These are phyloP conservation scores for Paramecium sonneborni DNA, from an alignment of 73 alveolate species.

Conservation along the genomic window DNA sequence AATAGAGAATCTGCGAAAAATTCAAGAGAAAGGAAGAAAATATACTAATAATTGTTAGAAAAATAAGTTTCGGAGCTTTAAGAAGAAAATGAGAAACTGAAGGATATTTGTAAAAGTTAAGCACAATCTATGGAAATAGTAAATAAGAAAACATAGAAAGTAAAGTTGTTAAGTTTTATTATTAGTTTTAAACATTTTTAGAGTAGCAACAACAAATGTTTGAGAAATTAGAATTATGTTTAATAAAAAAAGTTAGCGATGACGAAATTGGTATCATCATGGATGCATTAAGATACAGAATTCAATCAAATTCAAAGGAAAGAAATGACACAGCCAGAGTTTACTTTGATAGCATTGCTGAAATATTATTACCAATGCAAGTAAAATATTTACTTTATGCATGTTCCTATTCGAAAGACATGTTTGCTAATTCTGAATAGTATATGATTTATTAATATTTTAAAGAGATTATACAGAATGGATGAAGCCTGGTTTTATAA, in stretches of 20 bases:
- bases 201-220: not conserved
- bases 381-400: slow-evolving; percentile 30
- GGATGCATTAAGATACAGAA: slow-evolving; percentile 48
- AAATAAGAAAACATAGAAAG: not conserved
- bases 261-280: not conserved
- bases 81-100: slow-evolving; percentile 42
- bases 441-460: not conserved
- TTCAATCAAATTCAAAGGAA: slow-evolving; percentile 35
- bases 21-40: slow-evolving; percentile 47
- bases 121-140: slow-evolving; percentile 20
- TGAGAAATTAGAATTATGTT: not conserved
- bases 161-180: not conserved
- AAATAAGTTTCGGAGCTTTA: slow-evolving; percentile 4
- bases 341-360: slow-evolving; percentile 49
- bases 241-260: not conserved
- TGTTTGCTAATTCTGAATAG: not conserved
- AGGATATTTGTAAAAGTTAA: not conserved
- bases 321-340: slow-evolving; percentile 43
- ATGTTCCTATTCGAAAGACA: not conserved
- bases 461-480: slow-evolving; percentile 42
- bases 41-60: slow-evolving; percentile 6
- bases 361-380: slow-evolving; percentile 5
- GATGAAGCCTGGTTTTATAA: not conserved
- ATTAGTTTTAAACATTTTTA: not conserved
- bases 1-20: slow-evolving; percentile 54